phyloP scores from a whole-genome alignment of 345 rosid species.

The Bruguiera parviflora region DNA sequence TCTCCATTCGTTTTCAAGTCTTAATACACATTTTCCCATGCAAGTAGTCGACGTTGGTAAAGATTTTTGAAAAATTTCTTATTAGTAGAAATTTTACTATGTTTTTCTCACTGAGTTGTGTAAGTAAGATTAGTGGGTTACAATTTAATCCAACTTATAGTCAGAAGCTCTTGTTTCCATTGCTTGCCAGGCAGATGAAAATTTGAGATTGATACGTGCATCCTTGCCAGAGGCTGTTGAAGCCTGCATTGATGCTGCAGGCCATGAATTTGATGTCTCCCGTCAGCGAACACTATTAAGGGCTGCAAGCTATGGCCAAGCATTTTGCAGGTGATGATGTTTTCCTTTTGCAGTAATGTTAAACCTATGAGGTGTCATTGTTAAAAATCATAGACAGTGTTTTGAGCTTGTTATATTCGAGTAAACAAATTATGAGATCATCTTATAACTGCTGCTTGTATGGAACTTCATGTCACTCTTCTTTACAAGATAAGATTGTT shows the following conservation, averaged over 20 bases:
- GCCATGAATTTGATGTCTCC: conserved; percentile 80
- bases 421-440: no score
- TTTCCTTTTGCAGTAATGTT: conserved; percentile 12
- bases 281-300: conserved; percentile 80
- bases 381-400: conserved; percentile 3
- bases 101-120: neutral
- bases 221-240: conserved; percentile 96
- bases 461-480: no score
- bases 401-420: conserved; percentile 3
- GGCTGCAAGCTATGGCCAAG: conserved; percentile 99
- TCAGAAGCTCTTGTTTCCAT: conserved; percentile 6
- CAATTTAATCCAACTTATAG: neutral
- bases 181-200: conserved; percentile 85
- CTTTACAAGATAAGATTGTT: no score
- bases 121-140: neutral
- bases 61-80: neutral
- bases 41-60: neutral
- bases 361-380: conserved; percentile 5
- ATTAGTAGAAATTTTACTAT: neutral
- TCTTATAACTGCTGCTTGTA: no score
- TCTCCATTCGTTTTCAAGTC: neutral
- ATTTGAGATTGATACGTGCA: conserved; percentile 76
- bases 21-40: no score
- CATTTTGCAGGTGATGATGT: conserved; percentile 80
- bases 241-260: conserved; percentile 90